Evolutionary conservation across 2,329 filamentous ascomycete species (phyloP).

Genomic region (Simplicillium sp.): DNA sequence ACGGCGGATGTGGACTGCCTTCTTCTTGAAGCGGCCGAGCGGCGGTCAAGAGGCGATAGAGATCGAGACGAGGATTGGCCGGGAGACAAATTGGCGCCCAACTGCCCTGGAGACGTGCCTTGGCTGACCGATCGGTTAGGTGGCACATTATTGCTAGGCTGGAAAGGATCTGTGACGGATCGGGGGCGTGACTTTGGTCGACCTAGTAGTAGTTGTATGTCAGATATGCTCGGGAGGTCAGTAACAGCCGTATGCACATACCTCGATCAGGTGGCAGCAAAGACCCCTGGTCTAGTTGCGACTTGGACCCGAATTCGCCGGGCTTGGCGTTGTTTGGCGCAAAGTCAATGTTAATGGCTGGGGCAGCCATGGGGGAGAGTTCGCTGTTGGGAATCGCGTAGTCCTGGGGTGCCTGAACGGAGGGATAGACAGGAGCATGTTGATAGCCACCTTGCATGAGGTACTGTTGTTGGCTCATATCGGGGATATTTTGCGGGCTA

Average conservation of each 20-base stretch:
- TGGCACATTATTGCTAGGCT: constrained; percentile 28
- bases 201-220: constrained; percentile 22
- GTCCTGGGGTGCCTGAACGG: constrained; percentile 29
- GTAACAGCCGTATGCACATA: constrained; percentile 22
- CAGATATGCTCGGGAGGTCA: constrained; percentile 1
- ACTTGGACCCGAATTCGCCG: constrained; percentile 38
- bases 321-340: constrained; percentile 58
- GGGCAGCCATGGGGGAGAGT: constrained; percentile 77
- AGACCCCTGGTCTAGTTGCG: constrained; percentile 63
- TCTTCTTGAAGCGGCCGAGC: constrained; percentile 27
- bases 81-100: constrained; percentile 32
- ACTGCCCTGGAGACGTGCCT: constrained; percentile 39
- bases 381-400: constrained; percentile 39
- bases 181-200: constrained; percentile 39
- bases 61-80: constrained; percentile 43
- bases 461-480: constrained; percentile 34
- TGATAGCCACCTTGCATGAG: constrained; percentile 27
- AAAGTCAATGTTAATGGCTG: constrained; percentile 89
- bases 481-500: constrained; percentile 45
- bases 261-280: constrained; percentile 72
- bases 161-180: constrained; percentile 52
- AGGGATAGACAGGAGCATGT: constrained; percentile 22
- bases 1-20: constrained; percentile 57
- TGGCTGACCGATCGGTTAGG: constrained; percentile 29
- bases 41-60: constrained; percentile 49